These are phyloP conservation scores for Fusarium beomiforme DNA, from an alignment of 2,329 filamentous ascomycete species.

Conservation along the genomic window DNA sequence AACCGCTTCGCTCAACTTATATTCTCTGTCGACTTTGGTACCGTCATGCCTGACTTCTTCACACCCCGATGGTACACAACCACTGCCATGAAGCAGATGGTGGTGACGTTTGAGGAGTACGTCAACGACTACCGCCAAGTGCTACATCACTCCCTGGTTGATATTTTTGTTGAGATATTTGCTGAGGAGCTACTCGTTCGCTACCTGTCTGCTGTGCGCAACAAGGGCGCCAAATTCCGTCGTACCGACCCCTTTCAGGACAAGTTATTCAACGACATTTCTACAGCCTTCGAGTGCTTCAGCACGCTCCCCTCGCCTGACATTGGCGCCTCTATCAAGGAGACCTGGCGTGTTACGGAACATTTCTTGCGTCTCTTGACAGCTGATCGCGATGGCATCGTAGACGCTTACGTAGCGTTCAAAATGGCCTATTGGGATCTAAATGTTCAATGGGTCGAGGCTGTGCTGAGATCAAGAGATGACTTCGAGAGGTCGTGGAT, in stretches of 20 bases:
- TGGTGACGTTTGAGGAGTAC: conserved; percentile 95
- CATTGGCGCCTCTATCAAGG: conserved; percentile 78
- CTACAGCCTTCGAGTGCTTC: conserved; percentile 92
- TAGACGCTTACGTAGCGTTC: conserved; percentile 83
- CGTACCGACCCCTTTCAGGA: conserved; percentile 88
- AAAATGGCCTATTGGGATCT: conserved; percentile 93
- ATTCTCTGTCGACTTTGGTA: conserved; percentile 88
- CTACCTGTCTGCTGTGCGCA: conserved; percentile 86
- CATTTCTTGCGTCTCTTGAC: conserved; percentile 83
- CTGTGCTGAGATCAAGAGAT: conserved; percentile 84
- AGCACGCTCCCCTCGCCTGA: conserved; percentile 74
- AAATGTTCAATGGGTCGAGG: conserved; percentile 95
- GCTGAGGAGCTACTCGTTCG: conserved; percentile 88
- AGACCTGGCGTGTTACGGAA: conserved; percentile 92
- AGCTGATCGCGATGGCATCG: conserved; percentile 76
- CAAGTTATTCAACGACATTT: conserved; percentile 92
- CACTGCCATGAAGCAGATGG: conserved; percentile 91
- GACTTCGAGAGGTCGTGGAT: conserved; percentile 94
- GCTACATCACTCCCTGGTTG: conserved; percentile 85
- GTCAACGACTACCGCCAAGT: conserved; percentile 85
- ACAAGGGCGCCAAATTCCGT: conserved; percentile 89
- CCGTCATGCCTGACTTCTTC: conserved; percentile 89
- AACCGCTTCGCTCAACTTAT: conserved; percentile 86
- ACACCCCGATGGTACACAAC: conserved; percentile 88
- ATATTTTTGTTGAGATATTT: conserved; percentile 93